A percentile compares a stretch with the other conserved stretches of the same genome.
Conservation (phyloP, 2,329 filamentous ascomycete genomes). For the Colletotrichum echinochloae region DNA sequence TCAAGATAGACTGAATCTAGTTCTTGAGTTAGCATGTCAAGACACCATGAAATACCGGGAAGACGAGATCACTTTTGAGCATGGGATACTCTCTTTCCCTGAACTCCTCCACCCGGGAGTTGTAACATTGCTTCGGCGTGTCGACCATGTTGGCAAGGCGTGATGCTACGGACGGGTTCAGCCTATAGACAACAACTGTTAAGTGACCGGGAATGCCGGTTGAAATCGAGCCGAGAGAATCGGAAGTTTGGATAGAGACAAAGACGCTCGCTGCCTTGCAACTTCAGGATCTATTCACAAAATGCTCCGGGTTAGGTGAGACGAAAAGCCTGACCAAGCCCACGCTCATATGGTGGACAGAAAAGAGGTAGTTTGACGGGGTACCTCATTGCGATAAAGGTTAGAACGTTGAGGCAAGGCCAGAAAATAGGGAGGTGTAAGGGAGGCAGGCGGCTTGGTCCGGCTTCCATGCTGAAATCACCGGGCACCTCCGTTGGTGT, state of each 20-base stretch:
- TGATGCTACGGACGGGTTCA: neutral
- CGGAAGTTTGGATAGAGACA: neutral
- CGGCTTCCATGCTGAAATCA: conserved; percentile 26
- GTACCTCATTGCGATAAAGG: conserved; percentile 1
- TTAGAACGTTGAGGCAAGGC: neutral
- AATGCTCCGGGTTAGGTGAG: conserved; percentile 29
- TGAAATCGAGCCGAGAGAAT: neutral
- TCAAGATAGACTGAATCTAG: conserved; percentile 87
- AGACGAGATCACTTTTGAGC: conserved; percentile 66
- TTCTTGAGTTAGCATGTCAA: conserved; percentile 31
- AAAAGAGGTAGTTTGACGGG: neutral
- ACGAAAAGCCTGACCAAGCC: conserved; percentile 4
- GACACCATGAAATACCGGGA: neutral
- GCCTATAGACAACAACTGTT: neutral
- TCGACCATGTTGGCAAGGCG: conserved; percentile 1
- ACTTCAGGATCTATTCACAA: neutral
- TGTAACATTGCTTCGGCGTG: conserved; percentile 57
- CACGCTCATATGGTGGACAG: neutral
- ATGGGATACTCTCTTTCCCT: conserved; percentile 75
- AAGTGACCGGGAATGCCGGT: neutral
- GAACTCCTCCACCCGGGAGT: conserved; percentile 68
- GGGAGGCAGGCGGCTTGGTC: conserved; percentile 24
- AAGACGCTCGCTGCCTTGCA: neutral
- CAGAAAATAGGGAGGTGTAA: conserved; percentile 2
- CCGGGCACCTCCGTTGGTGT: conserved; percentile 35